Evolutionary conservation across 495 filamentous ascomycete genomes (phyloP).

Genomic region (Friedmanniomyces simplex): DNA sequence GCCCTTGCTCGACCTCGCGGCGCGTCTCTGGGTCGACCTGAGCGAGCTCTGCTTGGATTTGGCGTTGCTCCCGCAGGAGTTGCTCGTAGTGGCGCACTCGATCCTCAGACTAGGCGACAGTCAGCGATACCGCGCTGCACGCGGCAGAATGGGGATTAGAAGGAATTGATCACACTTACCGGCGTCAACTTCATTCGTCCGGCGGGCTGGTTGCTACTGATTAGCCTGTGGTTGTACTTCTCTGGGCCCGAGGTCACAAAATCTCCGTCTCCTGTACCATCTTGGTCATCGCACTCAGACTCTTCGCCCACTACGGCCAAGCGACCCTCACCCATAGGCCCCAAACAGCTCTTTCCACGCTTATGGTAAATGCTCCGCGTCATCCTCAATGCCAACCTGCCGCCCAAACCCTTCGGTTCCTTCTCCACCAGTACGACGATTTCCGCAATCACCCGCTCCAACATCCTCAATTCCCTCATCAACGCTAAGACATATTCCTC

Average conservation of each 20-base stretch:
- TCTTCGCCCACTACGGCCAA: neutral
- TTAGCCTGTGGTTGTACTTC: neutral
- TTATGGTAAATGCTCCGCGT: neutral
- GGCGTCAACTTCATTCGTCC: neutral
- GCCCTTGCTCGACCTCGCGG: constrained; percentile 69
- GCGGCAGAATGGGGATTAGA: neutral
- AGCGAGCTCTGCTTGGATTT: constrained; percentile 81
- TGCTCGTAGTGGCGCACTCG: constrained; percentile 79
- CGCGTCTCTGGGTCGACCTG: constrained; percentile 72
- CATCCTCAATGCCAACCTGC: neutral
- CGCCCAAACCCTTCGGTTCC: neutral
- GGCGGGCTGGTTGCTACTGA: neutral
- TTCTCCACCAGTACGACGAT: neutral
- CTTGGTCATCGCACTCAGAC: neutral
- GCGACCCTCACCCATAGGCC: neutral
- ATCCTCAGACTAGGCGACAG: constrained; percentile 62
- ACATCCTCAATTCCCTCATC: neutral
- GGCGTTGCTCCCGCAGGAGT: constrained; percentile 71
- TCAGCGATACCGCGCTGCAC: neutral
- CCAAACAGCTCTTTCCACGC: neutral
- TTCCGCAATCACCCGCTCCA: neutral
- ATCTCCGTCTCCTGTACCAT: neutral
- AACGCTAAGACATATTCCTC: neutral
- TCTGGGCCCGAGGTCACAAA: neutral
- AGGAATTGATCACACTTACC: neutral